A percentile compares a stretch with the other conserved stretches of the same genome.
phyloP scores from a whole-genome alignment of 306 rosid genomes.

The Spatholobus suberectus region DNA sequence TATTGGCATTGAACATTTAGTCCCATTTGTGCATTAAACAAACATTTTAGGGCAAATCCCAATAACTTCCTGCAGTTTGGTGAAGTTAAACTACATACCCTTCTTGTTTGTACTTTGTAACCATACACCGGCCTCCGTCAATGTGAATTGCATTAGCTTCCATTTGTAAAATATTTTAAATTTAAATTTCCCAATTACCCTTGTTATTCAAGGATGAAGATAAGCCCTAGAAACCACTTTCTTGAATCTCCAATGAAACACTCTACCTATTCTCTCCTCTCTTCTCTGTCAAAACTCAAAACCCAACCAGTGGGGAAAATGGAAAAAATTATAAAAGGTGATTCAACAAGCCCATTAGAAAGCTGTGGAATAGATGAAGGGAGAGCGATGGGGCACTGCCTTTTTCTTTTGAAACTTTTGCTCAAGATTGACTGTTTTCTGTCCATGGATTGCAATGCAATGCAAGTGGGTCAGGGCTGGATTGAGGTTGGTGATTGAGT shows the following conservation, averaged over 20 bases:
- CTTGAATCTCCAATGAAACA: background rate
- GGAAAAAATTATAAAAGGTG: background rate
- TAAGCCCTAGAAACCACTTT: background rate
- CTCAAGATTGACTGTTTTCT: background rate
- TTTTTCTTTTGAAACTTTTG: background rate
- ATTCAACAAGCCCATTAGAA: background rate
- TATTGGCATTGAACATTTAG: constrained; percentile 9
- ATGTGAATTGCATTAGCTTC: background rate
- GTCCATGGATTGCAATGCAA: background rate
- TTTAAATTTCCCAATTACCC: background rate
- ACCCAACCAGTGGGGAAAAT: background rate
- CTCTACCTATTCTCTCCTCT: background rate
- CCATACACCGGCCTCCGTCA: background rate
- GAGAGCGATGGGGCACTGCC: background rate
- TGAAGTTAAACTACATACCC: background rate
- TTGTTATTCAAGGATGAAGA: background rate
- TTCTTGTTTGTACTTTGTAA: background rate
- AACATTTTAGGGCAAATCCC: background rate
- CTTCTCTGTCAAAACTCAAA: no score
- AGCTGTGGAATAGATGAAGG: constrained; percentile 1
- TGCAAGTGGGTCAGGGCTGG: background rate
- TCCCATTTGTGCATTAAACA: background rate
- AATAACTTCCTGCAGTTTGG: background rate
- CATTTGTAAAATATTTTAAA: background rate
- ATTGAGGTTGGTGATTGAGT: background rate